Base-by-base conservation (phyloP, 208 protist genomes). In the Acanthamoeba sp. region DNA sequence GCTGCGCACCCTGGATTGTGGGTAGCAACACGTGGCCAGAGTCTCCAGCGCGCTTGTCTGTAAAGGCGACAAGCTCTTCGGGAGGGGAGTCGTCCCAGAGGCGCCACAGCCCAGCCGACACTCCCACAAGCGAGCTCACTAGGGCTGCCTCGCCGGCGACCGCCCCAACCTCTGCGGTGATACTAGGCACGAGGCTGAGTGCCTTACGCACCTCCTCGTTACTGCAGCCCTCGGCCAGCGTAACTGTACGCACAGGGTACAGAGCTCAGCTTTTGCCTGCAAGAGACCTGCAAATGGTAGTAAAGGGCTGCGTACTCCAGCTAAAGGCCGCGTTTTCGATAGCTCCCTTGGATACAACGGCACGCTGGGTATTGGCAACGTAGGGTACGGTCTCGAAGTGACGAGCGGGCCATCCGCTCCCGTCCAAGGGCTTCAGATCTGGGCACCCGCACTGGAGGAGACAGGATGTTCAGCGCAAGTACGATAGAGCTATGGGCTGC, bases 341-440 rank as follows among this genome's bases (percentile, higher is more conserved):
- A 42, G 40, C 34, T 7, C 78, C 78, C 48, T 88, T 88, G 78
- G 78, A 88, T 10, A 88, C 78, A 0, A 88, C 78, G 27, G 45
- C 78, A 36, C 78, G 78, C 48, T 88, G 78, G 14, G 78, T 88
- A 16, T 57, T 34, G 24, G 42, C 40, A 27, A 88, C 78, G 48
- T 88, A 88, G n/a, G 78, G 78, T 24, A 88, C 78, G 6, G 78
- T 88, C 45, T 88, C 78, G 48, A 88, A 88, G 78, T 88, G 78
- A 24, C 78, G 78, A 42, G 40, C 45, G 40, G 78, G 78, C 78
- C 78, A 88, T 9, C 78, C 78, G 29, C 45, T 62, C 20, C 45
- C 45, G 5, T 88, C 78, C 78, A 88, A 62, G 7, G 78, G 78
- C 48, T 29, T 59, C 40, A 88, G 78, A 22, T 59, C 36, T 9